These are phyloP conservation scores for Tothia fuscella DNA, from an alignment of 2,329 filamentous ascomycete species.

Conservation along the genomic window DNA sequence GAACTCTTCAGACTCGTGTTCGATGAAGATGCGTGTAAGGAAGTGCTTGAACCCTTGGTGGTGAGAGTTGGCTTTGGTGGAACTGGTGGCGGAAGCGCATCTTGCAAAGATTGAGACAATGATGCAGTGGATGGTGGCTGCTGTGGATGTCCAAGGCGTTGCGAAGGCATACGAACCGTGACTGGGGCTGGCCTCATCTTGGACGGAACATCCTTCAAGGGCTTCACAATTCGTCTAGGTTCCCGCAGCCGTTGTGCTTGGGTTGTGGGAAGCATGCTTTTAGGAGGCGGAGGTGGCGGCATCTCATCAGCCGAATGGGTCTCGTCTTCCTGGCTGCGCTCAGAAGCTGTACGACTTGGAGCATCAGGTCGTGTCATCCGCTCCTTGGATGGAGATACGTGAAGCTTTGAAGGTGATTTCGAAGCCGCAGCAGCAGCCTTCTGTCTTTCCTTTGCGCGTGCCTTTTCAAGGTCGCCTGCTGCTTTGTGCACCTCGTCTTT, in stretches of 20 bases:
- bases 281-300: conserved; percentile 50
- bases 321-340: conserved; percentile 17
- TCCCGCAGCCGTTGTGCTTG: conserved; percentile 35
- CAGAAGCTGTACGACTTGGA: conserved; percentile 12
- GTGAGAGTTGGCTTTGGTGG: conserved; percentile 37
- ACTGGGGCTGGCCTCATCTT: conserved; percentile 59
- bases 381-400: conserved; percentile 20
- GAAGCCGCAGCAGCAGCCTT: conserved; percentile 40
- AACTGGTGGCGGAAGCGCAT: conserved; percentile 30
- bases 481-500: conserved; percentile 49
- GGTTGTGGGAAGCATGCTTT: conserved; percentile 36
- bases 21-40: conserved; percentile 36
- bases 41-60: conserved; percentile 56
- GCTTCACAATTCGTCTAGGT: conserved; percentile 44
- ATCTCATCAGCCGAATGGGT: conserved; percentile 38
- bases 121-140: conserved; percentile 11
- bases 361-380: conserved; percentile 13
- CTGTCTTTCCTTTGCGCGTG: conserved; percentile 56
- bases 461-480: conserved; percentile 54
- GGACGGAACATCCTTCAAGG: conserved; percentile 44
- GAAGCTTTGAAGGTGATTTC: too few relatives aligned
- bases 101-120: conserved; percentile 14
- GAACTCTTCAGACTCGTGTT: conserved; percentile 9
- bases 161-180: conserved; percentile 52
- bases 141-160: conserved; percentile 16